Evolutionary conservation across 2,329 filamentous ascomycete genomes (phyloP).

Genomic region (Waltergamsia citrina): DNA sequence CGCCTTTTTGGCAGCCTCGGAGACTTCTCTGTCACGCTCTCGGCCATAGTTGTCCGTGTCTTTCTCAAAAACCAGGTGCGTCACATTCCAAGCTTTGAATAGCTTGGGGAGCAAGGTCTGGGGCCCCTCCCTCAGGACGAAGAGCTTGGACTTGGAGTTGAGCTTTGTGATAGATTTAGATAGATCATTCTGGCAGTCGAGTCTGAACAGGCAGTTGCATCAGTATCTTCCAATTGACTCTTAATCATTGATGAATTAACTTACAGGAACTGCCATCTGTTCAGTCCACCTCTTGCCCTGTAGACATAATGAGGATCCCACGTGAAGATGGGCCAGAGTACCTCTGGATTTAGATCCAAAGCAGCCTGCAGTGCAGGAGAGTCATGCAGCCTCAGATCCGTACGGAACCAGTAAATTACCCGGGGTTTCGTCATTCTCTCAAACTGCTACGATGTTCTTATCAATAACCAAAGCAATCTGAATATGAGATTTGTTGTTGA

Average conservation of each 20-base stretch:
- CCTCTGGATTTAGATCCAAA: slow-evolving; percentile 57
- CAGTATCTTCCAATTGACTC: too few species aligned
- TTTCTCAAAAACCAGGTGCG: slow-evolving; percentile 70
- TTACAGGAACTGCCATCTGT: slow-evolving; percentile 65
- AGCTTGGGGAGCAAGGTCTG: slow-evolving; percentile 64
- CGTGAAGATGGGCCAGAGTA: slow-evolving; percentile 67
- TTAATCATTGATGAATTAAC: slow-evolving; percentile 9
- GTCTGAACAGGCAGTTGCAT: slow-evolving; percentile 21
- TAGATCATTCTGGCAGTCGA: slow-evolving; percentile 66
- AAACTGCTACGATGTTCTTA: too few species aligned
- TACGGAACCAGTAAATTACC: slow-evolving; percentile 73
- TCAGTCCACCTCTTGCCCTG: slow-evolving; percentile 56
- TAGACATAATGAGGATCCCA: slow-evolving; percentile 80
- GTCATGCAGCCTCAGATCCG: slow-evolving; percentile 69
- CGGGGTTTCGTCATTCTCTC: slow-evolving; percentile 19
- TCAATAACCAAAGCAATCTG: too few species aligned
- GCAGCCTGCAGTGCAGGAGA: slow-evolving; percentile 66
- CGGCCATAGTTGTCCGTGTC: slow-evolving; percentile 67
- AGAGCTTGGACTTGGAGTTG: slow-evolving; percentile 62
- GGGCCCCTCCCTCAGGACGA: slow-evolving; percentile 63
- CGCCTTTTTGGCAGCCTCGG: slow-evolving; percentile 48
- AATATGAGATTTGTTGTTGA: too few species aligned
- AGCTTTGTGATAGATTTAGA: slow-evolving; percentile 56
- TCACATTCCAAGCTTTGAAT: slow-evolving; percentile 64
- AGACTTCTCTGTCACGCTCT: slow-evolving; percentile 51